Conservation (phyloP, 148 eudicot genomes). For the Polygonum maritimum region DNA sequence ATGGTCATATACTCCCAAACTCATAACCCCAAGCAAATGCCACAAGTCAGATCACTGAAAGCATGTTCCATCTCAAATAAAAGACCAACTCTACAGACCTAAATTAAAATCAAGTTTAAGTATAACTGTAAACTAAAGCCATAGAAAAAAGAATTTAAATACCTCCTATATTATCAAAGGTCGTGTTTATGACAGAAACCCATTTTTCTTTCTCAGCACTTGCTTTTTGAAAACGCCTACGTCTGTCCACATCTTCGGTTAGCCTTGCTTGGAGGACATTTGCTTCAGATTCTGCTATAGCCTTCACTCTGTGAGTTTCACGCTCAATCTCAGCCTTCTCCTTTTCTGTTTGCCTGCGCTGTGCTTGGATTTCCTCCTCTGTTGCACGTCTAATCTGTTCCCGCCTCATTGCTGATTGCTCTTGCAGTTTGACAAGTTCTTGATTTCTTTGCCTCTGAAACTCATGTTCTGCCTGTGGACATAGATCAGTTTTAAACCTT, state of each 20-base stretch:
- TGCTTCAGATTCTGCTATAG: constrained; percentile 92
- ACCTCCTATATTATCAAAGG: constrained; percentile 98
- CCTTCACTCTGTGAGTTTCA: constrained; percentile 80
- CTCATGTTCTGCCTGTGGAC: constrained; percentile 1
- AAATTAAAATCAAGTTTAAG: constrained; percentile 15
- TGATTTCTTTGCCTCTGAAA: constrained; percentile 8
- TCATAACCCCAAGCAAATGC: not conserved
- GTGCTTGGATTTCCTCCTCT: constrained; percentile 86
- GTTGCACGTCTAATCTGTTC: constrained; percentile 1
- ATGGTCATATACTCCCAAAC: not conserved
- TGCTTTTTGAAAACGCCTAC: constrained; percentile 68
- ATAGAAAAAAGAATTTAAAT: constrained; percentile 41
- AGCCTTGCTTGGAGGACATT: constrained; percentile 86
- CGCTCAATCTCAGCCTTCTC: constrained; percentile 93
- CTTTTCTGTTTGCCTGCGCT: constrained; percentile 84
- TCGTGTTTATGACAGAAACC: constrained; percentile 91
- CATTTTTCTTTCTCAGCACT: constrained; percentile 89
- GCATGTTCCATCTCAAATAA: not conserved
- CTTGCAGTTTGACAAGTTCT: constrained; percentile 4
- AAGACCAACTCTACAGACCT: not conserved
- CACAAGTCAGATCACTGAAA: constrained; percentile 58
- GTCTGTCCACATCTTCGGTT: constrained; percentile 78
- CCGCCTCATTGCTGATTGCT: constrained; percentile 2
- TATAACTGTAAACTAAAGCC: not conserved
- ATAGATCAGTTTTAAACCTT: constrained; percentile 16